Percentiles rank a stretch among this genome's conserved stretches.
phyloP scores from a whole-genome alignment of 2,329 filamentous ascomycete species.

The Colletotrichum paranaense region DNA sequence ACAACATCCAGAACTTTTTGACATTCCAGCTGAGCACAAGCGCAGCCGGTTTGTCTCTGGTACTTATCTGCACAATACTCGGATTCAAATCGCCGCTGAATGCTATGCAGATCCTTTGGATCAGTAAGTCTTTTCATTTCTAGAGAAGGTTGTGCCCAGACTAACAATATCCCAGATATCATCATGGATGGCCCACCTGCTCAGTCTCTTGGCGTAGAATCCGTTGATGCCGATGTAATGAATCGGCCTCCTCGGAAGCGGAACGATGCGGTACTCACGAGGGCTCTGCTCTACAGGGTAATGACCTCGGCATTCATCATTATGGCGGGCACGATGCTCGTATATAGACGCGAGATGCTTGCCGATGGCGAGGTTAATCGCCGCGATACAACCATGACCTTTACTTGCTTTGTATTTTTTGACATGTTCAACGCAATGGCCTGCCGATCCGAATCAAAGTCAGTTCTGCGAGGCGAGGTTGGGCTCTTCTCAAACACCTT shows the following conservation, averaged over 20 bases:
- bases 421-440: constrained; percentile 99
- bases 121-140: constrained; percentile 75
- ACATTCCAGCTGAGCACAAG: constrained; percentile 98
- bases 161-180: constrained; percentile 74
- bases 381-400: constrained; percentile 98
- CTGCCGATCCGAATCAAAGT: constrained; percentile 92
- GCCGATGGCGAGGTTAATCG: constrained; percentile 85
- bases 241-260: constrained; percentile 85
- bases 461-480: constrained; percentile 86
- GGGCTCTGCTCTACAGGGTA: constrained; percentile 83
- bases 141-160: background rate
- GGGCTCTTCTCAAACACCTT: constrained; percentile 87
- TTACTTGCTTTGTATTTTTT: constrained; percentile 98
- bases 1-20: constrained; percentile 99
- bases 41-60: constrained; percentile 89
- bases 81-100: constrained; percentile 97
- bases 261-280: constrained; percentile 91
- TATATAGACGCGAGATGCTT: constrained; percentile 93
- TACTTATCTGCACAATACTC: constrained; percentile 90
- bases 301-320: constrained; percentile 89
- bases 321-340: constrained; percentile 89
- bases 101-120: constrained; percentile 99
- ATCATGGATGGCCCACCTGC: constrained; percentile 99
- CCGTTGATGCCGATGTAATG: constrained; percentile 95
- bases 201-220: constrained; percentile 95